phyloP scores from a whole-genome alignment of 305 asterid genomes.

The Rubia tinctorum region DNA sequence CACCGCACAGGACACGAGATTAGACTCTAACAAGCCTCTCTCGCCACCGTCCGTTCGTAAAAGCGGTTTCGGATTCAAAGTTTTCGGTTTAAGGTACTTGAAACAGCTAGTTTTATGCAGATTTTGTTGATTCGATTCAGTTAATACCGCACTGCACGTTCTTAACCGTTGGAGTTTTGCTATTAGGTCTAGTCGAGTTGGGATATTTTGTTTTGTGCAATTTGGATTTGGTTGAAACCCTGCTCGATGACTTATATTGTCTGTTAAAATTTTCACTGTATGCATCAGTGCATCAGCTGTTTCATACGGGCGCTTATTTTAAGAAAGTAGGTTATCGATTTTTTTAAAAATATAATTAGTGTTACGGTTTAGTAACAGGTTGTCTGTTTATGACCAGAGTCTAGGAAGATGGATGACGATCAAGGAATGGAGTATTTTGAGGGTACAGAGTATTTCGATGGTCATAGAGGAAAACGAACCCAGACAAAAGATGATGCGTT shows the following conservation, averaged over 20 bases:
- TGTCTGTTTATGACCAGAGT: neutral
- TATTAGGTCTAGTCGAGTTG: neutral
- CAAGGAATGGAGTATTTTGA: conserved; percentile 84
- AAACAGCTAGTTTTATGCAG: neutral
- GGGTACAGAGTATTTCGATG: conserved; percentile 71
- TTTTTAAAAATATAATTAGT: no score
- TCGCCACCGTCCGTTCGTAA: neutral
- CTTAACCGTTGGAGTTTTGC: neutral
- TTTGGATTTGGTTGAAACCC: neutral
- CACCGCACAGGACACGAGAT: no score
- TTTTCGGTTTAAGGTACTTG: neutral
- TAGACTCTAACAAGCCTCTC: no score
- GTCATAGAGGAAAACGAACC: conserved; percentile 45
- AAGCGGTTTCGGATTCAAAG: neutral
- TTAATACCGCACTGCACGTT: neutral
- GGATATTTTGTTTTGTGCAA: neutral
- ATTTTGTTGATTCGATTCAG: neutral
- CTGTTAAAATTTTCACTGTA: neutral
- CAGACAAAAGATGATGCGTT: conserved; percentile 74
- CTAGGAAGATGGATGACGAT: conserved; percentile 60
- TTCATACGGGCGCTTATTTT: neutral
- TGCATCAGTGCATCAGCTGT: neutral
- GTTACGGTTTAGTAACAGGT: neutral
- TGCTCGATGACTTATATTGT: neutral
- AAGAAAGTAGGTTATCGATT: neutral